Base-by-base conservation (phyloP, 2,329 filamentous ascomycete species). In the Trichoderma polysporum region DNA sequence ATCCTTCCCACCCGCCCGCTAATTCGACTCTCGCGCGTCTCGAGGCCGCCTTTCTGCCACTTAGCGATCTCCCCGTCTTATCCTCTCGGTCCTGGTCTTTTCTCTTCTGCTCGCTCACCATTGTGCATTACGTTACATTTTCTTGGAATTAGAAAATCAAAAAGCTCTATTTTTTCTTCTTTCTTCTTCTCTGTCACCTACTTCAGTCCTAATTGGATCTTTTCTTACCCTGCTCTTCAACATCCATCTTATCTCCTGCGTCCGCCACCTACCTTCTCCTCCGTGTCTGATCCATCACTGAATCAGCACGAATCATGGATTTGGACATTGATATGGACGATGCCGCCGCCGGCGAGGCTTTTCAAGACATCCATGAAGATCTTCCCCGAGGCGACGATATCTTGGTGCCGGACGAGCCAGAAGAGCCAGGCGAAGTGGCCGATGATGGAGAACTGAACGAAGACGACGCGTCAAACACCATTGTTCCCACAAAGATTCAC, bases 241-340 rank as follows among this genome's bases (percentile, higher is more conserved):
- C 22, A 12, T 15, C 25, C 35, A 33, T 29, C 19, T 9, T 33
- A 27, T 57, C 27, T 8, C 37, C n/a, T 50, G 31, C 17, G 17
- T 57, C 45, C 33, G 52, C 31, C 47, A 37, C 27, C 25, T 56
- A 22, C 58, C 33, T 52, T 52, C 29, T 17, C 15, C 31, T 33
- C 22, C 45, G n/a, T 33, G 29, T 12, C n/a, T 37, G 17, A 12
- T 22, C 35, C 50, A 31, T 66, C 22, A 29, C 54, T 37, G 52
- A n/a, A n/a, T 19, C 47, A 17, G n/a, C 35, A 12, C 59, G 41
- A 68, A 41, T 29, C 25, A 89, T 92, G 89, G 90, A 93, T 77
- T 80, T 86, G 72, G 86, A 88, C 65, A 88, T 92, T 66, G 90
- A 92, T 70, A 91, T 92, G 88, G 90, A 89, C 73, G 82, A 91